Percentiles rank a stretch among this genome's conserved stretches.
phyloP scores from a whole-genome alignment of 257 asterid species.

The Lycium ferocissimum region DNA sequence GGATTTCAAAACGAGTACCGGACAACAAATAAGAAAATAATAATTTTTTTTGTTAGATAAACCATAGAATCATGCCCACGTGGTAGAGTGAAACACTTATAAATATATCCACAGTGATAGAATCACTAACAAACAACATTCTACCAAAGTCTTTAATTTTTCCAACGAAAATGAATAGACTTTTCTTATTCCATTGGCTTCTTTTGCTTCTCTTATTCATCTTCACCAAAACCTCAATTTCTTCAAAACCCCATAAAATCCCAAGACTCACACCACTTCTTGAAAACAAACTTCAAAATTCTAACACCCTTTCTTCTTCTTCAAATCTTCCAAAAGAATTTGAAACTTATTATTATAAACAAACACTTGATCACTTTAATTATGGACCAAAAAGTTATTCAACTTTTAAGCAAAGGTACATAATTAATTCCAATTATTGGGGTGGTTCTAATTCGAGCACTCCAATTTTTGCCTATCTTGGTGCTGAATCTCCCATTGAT shows the following conservation, averaged over 20 bases:
- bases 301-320: background rate
- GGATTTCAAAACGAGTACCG: too few species aligned
- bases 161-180: background rate
- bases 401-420: constrained; percentile 60
- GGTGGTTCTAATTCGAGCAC: constrained; percentile 53
- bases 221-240: constrained; percentile 18
- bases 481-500: constrained; percentile 67
- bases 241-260: constrained; percentile 31
- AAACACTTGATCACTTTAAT: constrained; percentile 80
- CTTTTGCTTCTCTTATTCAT: constrained; percentile 27
- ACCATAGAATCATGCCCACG: background rate
- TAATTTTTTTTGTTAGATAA: background rate
- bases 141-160: background rate
- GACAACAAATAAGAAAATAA: background rate
- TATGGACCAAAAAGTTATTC: constrained; percentile 61
- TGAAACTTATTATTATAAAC: constrained; percentile 54
- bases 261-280: constrained; percentile 40
- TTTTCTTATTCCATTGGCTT: constrained; percentile 18
- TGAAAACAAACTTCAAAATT: constrained; percentile 7
- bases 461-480: constrained; percentile 70
- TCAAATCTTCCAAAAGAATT: constrained; percentile 35
- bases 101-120: background rate
- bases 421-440: constrained; percentile 54
- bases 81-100: background rate
- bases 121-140: background rate